Base-by-base conservation (phyloP, 2,329 filamentous ascomycete species). In the Calonectria pseudoturangicola region DNA sequence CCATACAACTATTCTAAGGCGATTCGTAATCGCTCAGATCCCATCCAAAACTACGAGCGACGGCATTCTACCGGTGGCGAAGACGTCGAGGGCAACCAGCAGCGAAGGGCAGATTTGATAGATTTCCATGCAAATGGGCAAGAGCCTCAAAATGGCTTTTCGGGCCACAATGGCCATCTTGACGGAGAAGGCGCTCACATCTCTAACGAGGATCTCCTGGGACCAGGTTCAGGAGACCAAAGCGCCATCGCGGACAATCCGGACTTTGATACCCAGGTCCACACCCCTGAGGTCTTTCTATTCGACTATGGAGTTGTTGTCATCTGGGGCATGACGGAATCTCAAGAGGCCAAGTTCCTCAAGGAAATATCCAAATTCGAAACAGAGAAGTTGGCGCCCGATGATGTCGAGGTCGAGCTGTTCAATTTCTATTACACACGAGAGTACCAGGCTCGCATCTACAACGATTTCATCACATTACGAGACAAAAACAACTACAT, bases 381-480 rank as follows among this genome's bases (percentile, higher is more conserved):
- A 84, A 90, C 92, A 48, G 96, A 98, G 82, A 98, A 98, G 83
- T 89, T 98, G 62, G 92, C 92, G 30, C 91, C 93, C 13, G 96
- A 98, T 81, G 95, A 98, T 78, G 93, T 98, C 36, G 96, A 99
- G 86, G 95, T 95, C 58, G 97, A 99, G 84, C 95, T 96, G 81
- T 99, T 99, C 89, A 99, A 99, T 84, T 99, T 98, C 84, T 99
- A 99, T 87, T 98, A 99, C 86, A 98, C 97, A 3, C 91, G 94
- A 80, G 96, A 98, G 82, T 99, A 99, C 83, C 97, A 99, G 85
- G 95, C 97, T 27, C 93, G 97, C 65, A 99, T 99, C 84, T 99
- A 99, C 89, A 99, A 99, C 85, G 97, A 99, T 85, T 99, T 99
- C 80, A 99, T 99, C 84, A 97, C 95, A 2, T 86, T 99, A 73